Conservation (phyloP, 345 rosid species). For the Eucalyptus polybractea region DNA sequence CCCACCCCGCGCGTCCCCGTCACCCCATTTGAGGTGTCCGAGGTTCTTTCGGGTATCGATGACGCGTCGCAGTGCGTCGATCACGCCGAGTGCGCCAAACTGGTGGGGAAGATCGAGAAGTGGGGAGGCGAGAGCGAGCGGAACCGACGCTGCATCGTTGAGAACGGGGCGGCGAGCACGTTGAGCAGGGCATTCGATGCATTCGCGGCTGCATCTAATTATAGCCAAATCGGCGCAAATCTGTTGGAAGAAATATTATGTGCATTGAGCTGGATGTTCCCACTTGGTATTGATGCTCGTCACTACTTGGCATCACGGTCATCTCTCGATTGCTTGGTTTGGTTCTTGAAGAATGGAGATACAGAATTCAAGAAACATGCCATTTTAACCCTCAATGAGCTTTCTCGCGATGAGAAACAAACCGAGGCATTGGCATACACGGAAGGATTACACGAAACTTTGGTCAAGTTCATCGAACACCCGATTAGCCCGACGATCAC, state of each 20-base stretch:
- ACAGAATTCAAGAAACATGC: conserved; percentile 8
- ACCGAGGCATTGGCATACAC: background rate
- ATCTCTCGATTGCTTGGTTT: conserved; percentile 18
- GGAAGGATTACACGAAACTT: conserved; percentile 3
- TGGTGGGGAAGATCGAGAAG: conserved; percentile 10
- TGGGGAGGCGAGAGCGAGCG: conserved; percentile 43
- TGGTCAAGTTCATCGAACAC: conserved; percentile 8
- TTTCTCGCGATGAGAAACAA: background rate
- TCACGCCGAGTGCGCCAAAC: background rate
- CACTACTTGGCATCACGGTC: conserved; percentile 4
- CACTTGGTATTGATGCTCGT: conserved; percentile 13
- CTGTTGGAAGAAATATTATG: conserved; percentile 22
- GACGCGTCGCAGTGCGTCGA: conserved; percentile 5
- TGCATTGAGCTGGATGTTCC: conserved; percentile 22
- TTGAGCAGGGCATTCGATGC: conserved; percentile 22
- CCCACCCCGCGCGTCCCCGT: conserved; percentile 53
- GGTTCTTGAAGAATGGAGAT: conserved; percentile 13
- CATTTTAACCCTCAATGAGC: conserved; percentile 10
- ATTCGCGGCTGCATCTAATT: conserved; percentile 3
- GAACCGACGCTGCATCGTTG: conserved; percentile 14
- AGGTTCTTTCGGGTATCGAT: conserved; percentile 1
- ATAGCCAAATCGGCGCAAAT: background rate
- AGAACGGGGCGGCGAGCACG: background rate
- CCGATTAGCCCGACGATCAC: conserved; percentile 13
- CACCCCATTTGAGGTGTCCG: conserved; percentile 4